These are phyloP conservation scores for Yamadazyma dushanensis DNA, from an alignment of 1,139 yeast genomes.

Conservation along the genomic window DNA sequence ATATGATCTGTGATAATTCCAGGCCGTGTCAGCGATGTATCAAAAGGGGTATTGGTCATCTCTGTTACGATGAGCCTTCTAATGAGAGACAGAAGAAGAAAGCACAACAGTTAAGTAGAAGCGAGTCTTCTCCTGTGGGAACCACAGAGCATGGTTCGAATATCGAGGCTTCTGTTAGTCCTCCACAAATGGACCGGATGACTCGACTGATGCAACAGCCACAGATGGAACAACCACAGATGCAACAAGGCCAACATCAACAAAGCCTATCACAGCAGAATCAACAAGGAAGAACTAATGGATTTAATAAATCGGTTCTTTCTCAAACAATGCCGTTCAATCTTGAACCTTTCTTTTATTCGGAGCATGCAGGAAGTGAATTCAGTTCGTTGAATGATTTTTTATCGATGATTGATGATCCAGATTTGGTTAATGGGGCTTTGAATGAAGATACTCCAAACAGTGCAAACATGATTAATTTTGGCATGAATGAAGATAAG, in stretches of 20 bases:
- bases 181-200: not conserved
- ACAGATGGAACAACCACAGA: constrained; percentile 5
- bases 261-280: not conserved
- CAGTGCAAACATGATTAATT: constrained; percentile 26
- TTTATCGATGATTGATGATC: constrained; percentile 86
- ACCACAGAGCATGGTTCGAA: no score
- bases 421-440: constrained; percentile 58
- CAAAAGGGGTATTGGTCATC: constrained; percentile 83
- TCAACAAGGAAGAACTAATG: constrained; percentile 6
- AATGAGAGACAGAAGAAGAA: constrained; percentile 43
- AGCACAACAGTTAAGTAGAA: constrained; percentile 29
- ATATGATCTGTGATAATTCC: constrained; percentile 87
- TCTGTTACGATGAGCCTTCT: constrained; percentile 80
- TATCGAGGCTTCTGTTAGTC: not conserved
- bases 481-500: constrained; percentile 19
- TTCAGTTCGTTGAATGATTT: constrained; percentile 89
- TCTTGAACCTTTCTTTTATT: constrained; percentile 76
- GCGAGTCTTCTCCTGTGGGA: constrained; percentile 10
- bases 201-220: not conserved
- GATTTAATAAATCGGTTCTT: constrained; percentile 31
- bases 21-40: constrained; percentile 89
- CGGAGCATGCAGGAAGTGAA: constrained; percentile 93
- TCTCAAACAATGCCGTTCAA: constrained; percentile 50
- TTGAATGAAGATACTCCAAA: constrained; percentile 35
- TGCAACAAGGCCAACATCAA: constrained; percentile 1